Evolutionary conservation across 208 protist genomes (phyloP), one percentile per base, ranked within the genome.

Genomic region (Hexamita inflata): DNA sequence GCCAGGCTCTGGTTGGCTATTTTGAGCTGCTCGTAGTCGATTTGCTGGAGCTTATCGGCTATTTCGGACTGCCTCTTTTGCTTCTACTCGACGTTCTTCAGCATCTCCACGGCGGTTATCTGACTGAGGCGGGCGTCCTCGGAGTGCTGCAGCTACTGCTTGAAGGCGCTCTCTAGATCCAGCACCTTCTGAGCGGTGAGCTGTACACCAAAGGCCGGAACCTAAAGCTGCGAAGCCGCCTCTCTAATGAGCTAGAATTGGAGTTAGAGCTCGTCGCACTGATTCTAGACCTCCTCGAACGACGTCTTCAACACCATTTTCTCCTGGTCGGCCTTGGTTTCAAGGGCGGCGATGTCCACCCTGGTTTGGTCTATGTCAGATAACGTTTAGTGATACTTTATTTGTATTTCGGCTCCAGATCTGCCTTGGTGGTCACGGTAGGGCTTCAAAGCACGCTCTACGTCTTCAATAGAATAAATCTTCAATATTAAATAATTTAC

Each of bases 21-120:
- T 79, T 97, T 97, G 15, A 97, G 86, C 85, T 98, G 94, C 83
- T 98, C 94, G 85, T 95, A 98, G 85, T 98, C 94, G 75, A 98
- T 97, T 11, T 95, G 83, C 67, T 95, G 92, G 80, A 96, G 90
- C 4, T 42, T 39, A 42, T 58, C 70, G 15, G 28, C 35, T 15
- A 70, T 45, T 11, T 70, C 35, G n/a, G 26, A 42, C 11, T 2
- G 11, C 35, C 9, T 45, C 15, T 70, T 70, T 40, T 9, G 7
- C 40, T 70, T 45, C 4, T 7, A 13, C 4, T 7, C 38, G 15
- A 70, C 19, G 15, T 19, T n/a, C 7, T n/a, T 38, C 19, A 70
- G 9, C 9, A 11, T 45, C 42, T 70, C 64, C n/a, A 45, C 9
- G 9, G 26, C 30, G 9, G 9, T 45, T 42, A 70, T 45, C 11